phyloP scores from a whole-genome alignment of 2,329 filamentous ascomycete genomes.

The Aspergillus alliaceus region DNA sequence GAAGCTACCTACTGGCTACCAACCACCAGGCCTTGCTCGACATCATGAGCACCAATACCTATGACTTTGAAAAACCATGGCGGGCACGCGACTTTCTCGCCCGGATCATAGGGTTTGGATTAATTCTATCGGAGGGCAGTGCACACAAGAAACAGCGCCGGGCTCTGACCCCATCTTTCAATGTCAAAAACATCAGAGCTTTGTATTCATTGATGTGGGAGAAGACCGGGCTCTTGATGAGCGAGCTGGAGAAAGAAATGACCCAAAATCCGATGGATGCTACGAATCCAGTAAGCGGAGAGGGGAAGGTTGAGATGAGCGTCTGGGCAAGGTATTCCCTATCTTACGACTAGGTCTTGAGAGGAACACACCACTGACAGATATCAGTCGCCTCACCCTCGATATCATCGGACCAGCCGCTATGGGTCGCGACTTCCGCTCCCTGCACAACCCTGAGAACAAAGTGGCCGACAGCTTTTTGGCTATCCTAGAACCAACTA shows the following conservation, averaged over 20 bases:
- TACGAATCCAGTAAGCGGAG: slow-evolving; percentile 14
- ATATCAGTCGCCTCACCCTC: slow-evolving; percentile 50
- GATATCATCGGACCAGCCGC: slow-evolving; percentile 61
- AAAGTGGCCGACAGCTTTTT: slow-evolving; percentile 55
- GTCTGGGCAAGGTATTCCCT: slow-evolving; percentile 32
- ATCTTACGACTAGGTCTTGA: background rate
- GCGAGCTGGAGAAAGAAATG: slow-evolving; percentile 35
- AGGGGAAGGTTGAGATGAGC: slow-evolving; percentile 36
- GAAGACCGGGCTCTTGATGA: slow-evolving; percentile 35
- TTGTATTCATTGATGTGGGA: slow-evolving; percentile 40
- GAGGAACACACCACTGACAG: background rate
- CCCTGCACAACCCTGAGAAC: slow-evolving; percentile 52
- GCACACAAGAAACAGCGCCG: slow-evolving; percentile 50
- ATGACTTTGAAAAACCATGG: slow-evolving; percentile 56
- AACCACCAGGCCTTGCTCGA: slow-evolving; percentile 48
- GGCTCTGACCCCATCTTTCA: slow-evolving; percentile 38
- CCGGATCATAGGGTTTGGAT: slow-evolving; percentile 51
- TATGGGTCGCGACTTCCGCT: slow-evolving; percentile 57
- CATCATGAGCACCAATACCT: slow-evolving; percentile 53
- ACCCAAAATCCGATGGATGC: slow-evolving; percentile 29
- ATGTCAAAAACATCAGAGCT: slow-evolving; percentile 37
- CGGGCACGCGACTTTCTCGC: slow-evolving; percentile 46
- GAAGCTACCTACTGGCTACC: slow-evolving; percentile 29
- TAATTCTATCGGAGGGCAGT: slow-evolving; percentile 53
- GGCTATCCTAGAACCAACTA: slow-evolving; percentile 49